phyloP scores from a whole-genome alignment of 768 basidiomycete species.

The Suillus subaureus region DNA sequence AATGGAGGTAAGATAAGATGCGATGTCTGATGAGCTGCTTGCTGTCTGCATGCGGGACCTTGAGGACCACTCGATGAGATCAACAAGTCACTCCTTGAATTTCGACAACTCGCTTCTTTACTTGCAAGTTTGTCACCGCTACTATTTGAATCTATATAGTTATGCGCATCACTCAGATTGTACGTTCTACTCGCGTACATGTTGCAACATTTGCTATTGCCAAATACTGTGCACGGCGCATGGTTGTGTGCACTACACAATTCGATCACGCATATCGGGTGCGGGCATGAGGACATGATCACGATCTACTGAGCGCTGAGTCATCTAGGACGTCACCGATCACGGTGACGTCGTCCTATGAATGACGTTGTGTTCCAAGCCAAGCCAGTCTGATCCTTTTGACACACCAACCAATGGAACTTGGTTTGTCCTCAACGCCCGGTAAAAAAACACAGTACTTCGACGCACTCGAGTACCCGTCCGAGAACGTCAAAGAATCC shows the following conservation, averaged over 20 bases:
- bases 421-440: conserved; percentile 16
- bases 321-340: neutral
- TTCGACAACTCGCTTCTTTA: neutral
- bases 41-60: conserved; percentile 28
- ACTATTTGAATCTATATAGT: neutral
- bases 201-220: neutral
- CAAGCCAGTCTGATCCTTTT: neutral
- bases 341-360: neutral
- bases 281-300: neutral
- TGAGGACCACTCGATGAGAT: conserved; percentile 13
- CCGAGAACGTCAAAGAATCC: neutral
- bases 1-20: too few relatives aligned
- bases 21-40: conserved; percentile 26
- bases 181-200: neutral
- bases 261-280: too few relatives aligned
- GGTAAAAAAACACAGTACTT: conserved; percentile 45
- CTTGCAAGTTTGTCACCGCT: neutral
- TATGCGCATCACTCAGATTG: neutral
- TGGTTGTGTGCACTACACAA: too few relatives aligned
- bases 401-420: neutral
- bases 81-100: neutral
- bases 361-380: neutral
- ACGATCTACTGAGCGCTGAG: neutral
- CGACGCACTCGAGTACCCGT: conserved; percentile 39
- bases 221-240: neutral